Evolutionary conservation across 345 rosid species (phyloP), one percentile per base, ranked within the genome.

Genomic region (Euphorbia tirucalli): DNA sequence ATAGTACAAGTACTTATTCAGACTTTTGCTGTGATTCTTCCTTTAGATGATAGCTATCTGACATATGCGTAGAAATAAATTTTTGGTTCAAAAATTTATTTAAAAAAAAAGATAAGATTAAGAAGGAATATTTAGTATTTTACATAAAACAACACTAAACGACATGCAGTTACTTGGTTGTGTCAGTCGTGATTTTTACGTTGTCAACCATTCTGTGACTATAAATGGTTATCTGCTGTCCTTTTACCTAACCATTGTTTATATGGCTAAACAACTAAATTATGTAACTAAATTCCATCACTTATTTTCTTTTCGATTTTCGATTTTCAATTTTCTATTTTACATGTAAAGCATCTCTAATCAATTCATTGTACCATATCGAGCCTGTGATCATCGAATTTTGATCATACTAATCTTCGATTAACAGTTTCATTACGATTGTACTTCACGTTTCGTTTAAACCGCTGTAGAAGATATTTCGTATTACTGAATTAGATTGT

Each of bases 11-110:
- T 28, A 11, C 35, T 27, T 11, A 27, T 9, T 58, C 15, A 58
- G 62, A 5, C 41, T 14, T n/a, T 41, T 73, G 28, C 10, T n/a
- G 24, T 32, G 41, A 66, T 44, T 66, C 48, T 66, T 15, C 48
- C 19, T 7, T 35, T 58, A 31, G 43, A 58, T 66, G 71, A 66
- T 46, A 66, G 35, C 50, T 30, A 16, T 66, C 66, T 67, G 49
- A 74, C 62, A 52, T 50, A 44, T 55, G 1, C 11, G 2, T 18
- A 44, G 46, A 31, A 11, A 44, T 41, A 28, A 28, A n/a, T n/a
- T 48, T 31, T 32, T 55, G 19, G 11, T 22, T 46, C 31, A 22
- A 18, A 46, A 22, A 39, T 18, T 25, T 21, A 19, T 1, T 11
- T 3, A 16, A 52, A 21, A 0, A 18, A 3, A 8, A 43, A 5